Conservation (phyloP, 2,329 filamentous ascomycete species). For the Aspergillus hortae region DNA sequence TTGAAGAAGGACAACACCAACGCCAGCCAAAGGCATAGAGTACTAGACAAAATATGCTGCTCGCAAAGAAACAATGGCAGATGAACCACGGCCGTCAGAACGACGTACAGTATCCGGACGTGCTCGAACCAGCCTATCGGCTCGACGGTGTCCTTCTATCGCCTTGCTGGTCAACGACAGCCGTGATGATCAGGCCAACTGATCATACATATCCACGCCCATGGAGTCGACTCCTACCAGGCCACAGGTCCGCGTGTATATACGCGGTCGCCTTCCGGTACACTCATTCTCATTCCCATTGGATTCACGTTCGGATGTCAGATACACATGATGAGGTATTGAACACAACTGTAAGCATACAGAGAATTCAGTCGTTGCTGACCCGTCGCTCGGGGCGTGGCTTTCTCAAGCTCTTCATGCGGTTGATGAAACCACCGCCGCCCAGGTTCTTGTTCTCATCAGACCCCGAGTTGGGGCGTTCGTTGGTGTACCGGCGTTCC, state of each 20-base stretch:
- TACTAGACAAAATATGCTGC: too few species aligned
- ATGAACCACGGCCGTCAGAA: not conserved
- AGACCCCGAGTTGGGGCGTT: constrained; percentile 34
- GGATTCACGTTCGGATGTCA: not conserved
- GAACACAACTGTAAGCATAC: not conserved
- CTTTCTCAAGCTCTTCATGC: constrained; percentile 76
- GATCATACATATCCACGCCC: not conserved
- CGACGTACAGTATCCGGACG: not conserved
- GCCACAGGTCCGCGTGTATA: not conserved
- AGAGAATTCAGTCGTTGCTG: constrained; percentile 24
- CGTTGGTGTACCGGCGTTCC: constrained; percentile 64
- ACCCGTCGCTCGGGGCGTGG: constrained; percentile 39
- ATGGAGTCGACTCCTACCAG: not conserved
- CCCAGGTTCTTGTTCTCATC: constrained; percentile 42
- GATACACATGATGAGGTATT: not conserved
- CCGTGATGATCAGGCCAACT: not conserved
- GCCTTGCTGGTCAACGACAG: too few species aligned
- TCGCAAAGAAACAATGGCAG: not conserved
- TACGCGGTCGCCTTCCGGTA: not conserved
- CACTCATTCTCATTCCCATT: not conserved
- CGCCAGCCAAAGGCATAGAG: too few species aligned
- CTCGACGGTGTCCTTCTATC: too few species aligned
- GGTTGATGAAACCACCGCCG: constrained; percentile 65
- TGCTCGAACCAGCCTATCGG: not conserved
- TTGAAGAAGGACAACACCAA: too few species aligned